Conservation (phyloP, 2,329 filamentous ascomycete species). For the Hortaea werneckii region DNA sequence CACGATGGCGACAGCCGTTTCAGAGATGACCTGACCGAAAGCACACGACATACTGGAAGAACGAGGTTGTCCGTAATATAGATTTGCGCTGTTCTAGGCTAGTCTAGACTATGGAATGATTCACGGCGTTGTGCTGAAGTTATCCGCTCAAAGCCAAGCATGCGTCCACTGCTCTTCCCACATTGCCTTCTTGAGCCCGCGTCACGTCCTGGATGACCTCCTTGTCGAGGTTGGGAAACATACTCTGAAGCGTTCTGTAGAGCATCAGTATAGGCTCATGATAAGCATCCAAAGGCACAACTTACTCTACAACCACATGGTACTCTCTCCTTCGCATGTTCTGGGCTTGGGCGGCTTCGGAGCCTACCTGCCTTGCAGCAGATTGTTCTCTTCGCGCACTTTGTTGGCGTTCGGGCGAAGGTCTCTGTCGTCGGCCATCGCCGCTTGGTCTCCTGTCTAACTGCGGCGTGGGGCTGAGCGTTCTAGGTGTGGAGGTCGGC, state of each 20-base stretch:
- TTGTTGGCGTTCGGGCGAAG: conserved; percentile 27
- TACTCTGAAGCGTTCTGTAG: conserved; percentile 65
- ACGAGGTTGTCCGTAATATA: no score
- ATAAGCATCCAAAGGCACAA: background rate
- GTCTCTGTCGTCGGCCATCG: conserved; percentile 15
- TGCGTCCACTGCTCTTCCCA: conserved; percentile 39
- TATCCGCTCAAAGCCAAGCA: conserved; percentile 34
- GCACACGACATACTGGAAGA: no score
- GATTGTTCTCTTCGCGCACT: conserved; percentile 65
- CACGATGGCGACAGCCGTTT: no score
- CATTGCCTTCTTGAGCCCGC: conserved; percentile 77
- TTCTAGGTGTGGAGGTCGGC: conserved; percentile 37
- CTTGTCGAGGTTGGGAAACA: conserved; percentile 92
- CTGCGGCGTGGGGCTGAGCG: conserved; percentile 34
- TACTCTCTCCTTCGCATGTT: conserved; percentile 77
- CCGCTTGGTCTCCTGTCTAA: conserved; percentile 11
- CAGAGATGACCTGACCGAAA: no score
- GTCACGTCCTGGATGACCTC: conserved; percentile 97
- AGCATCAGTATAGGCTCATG: conserved; percentile 3
- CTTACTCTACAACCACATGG: conserved; percentile 70
- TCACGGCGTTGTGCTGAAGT: background rate
- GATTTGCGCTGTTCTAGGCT: no score
- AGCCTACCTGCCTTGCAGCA: conserved; percentile 80
- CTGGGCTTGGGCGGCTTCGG: conserved; percentile 78
- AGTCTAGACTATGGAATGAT: no score